Percentiles rank a stretch among this genome's conserved stretches.
Conservation (phyloP, 2,329 filamentous ascomycete genomes). For the Nemania serpens region DNA sequence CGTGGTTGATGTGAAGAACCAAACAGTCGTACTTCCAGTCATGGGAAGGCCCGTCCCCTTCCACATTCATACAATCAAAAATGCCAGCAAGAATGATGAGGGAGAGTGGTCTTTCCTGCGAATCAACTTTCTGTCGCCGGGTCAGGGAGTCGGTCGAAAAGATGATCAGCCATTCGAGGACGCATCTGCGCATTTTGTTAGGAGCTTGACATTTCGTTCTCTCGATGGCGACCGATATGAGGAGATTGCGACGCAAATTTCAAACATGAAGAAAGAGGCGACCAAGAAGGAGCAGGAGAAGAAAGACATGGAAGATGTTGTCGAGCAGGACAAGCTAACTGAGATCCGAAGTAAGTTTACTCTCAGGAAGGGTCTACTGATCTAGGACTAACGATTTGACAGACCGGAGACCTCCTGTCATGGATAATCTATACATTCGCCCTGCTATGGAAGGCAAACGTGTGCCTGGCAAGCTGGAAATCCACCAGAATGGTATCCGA, state of each 20-base stretch:
- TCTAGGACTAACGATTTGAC: slow-evolving; percentile 46
- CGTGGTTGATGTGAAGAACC: slow-evolving; percentile 87
- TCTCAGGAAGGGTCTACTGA: not conserved
- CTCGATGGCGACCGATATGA: slow-evolving; percentile 86
- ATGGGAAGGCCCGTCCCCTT: slow-evolving; percentile 98
- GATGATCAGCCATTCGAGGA: slow-evolving; percentile 99
- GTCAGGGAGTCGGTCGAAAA: slow-evolving; percentile 94
- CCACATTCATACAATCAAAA: slow-evolving; percentile 98
- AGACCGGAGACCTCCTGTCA: slow-evolving; percentile 86
- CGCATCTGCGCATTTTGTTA: slow-evolving; percentile 90
- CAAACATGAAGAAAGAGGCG: slow-evolving; percentile 91
- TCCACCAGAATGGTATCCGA: slow-evolving; percentile 97
- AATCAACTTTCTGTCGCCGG: slow-evolving; percentile 96
- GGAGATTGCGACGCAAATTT: slow-evolving; percentile 90
- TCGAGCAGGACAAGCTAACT: slow-evolving; percentile 96
- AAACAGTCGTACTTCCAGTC: slow-evolving; percentile 89
- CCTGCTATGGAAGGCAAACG: slow-evolving; percentile 96
- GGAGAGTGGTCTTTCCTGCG: slow-evolving; percentile 91
- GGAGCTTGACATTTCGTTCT: slow-evolving; percentile 93
- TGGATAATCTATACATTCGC: slow-evolving; percentile 94
- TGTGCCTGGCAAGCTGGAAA: slow-evolving; percentile 92
- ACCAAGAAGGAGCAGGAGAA: slow-evolving; percentile 95
- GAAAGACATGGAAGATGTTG: slow-evolving; percentile 99
- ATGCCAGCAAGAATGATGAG: slow-evolving; percentile 96
- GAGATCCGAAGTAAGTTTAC: slow-evolving; percentile 80